phyloP scores from a whole-genome alignment of 352 stramenopile species.

The Phytophthora brassicae region DNA sequence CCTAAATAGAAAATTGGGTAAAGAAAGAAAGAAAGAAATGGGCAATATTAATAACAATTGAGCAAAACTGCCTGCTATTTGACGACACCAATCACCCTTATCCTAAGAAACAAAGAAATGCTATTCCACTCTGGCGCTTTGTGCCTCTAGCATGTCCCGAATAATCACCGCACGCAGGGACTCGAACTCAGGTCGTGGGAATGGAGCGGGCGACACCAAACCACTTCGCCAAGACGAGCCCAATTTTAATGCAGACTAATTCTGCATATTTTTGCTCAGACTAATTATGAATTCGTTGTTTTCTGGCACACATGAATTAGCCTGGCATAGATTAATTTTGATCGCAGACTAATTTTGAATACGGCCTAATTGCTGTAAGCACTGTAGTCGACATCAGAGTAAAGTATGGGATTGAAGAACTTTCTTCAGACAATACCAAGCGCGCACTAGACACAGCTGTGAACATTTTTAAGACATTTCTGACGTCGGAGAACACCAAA shows the following conservation, averaged over 20 bases:
- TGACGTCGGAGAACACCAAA: too few relatives aligned
- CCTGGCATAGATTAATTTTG: constrained; percentile 1
- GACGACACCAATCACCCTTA: not conserved
- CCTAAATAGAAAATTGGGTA: too few relatives aligned
- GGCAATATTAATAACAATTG: not conserved
- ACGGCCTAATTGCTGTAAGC: too few relatives aligned
- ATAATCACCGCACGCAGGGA: too few relatives aligned
- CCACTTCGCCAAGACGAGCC: not conserved
- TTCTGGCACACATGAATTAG: not conserved
- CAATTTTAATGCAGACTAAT: not conserved
- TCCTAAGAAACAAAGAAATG: not conserved
- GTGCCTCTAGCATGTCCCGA: not conserved
- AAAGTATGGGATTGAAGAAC: too few relatives aligned
- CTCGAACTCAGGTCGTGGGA: not conserved
- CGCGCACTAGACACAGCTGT: too few relatives aligned
- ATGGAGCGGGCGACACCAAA: not conserved
- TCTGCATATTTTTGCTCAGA: too few relatives aligned
- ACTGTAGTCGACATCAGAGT: too few relatives aligned
- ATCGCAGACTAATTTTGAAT: constrained; percentile 2
- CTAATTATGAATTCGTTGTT: not conserved
- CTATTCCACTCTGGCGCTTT: not conserved
- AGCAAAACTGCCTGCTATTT: not conserved
- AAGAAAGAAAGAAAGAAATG: not conserved
- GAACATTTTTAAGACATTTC: too few relatives aligned
- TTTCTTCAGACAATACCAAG: too few relatives aligned